phyloP scores from a whole-genome alignment of 257 asterid genomes.

The Penstemon eatonii region DNA sequence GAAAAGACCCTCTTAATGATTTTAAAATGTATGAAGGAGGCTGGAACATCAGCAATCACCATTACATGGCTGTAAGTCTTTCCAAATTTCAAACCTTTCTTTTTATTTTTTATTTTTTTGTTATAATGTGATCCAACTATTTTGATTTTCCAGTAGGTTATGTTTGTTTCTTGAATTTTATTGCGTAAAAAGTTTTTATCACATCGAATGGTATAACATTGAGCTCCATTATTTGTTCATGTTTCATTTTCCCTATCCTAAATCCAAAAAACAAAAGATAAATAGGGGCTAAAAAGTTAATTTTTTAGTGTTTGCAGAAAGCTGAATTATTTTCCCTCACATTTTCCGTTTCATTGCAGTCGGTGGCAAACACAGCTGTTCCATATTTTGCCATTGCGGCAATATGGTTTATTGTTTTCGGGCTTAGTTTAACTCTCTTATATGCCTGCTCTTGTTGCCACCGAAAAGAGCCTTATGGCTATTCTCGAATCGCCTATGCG shows the following conservation, averaged over 20 bases:
- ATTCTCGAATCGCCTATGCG: constrained; percentile 65
- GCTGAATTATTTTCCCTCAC: no score
- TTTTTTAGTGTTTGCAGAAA: no score
- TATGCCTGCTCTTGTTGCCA: constrained; percentile 52
- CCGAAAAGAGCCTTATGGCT: constrained; percentile 58
- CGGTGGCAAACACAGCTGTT: constrained; percentile 59
- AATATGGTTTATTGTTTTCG: constrained; percentile 55
- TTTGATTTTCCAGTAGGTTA: no score
- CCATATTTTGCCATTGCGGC: constrained; percentile 53
- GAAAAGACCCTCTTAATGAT: constrained; percentile 72
- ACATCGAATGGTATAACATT: no score
- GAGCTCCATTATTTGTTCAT: no score
- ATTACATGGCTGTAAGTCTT: constrained; percentile 68
- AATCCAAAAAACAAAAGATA: no score
- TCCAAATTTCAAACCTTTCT: no score
- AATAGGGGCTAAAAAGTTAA: no score
- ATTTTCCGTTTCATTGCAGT: constrained; percentile 42
- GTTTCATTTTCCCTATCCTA: no score
- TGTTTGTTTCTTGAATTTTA: no score
- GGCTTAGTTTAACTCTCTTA: constrained; percentile 45
- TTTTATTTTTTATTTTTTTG: no score
- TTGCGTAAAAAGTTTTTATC: no score
- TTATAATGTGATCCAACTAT: background rate
- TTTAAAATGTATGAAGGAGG: constrained; percentile 70
- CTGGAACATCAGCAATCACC: constrained; percentile 69